A percentile compares a stretch with the other conserved stretches of the same genome.
phyloP scores from a whole-genome alignment of 2,329 filamentous ascomycete species.

The Fusarium piperis region DNA sequence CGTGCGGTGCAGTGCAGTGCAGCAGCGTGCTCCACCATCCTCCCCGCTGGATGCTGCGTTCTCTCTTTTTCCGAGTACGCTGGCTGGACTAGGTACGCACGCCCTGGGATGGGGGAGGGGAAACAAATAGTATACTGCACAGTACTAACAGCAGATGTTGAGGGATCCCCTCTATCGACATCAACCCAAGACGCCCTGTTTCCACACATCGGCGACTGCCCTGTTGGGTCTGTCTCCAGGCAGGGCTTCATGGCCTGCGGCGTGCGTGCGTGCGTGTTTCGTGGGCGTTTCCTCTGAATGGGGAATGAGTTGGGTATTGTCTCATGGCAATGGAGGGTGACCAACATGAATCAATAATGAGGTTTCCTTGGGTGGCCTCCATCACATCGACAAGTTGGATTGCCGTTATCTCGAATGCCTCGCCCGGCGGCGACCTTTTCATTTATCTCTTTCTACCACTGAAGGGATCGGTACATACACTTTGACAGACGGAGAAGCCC shows the following conservation, averaged over 20 bases:
- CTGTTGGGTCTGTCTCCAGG: not conserved
- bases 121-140: not conserved
- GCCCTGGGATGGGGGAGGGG: not conserved
- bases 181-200: not conserved
- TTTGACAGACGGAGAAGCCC: not conserved
- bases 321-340: not conserved
- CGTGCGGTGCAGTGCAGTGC: not conserved
- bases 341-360: not conserved
- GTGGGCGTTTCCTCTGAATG: slow-evolving; percentile 3
- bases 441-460: not conserved
- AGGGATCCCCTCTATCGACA: not conserved
- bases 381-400: not conserved
- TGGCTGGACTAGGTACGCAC: not conserved
- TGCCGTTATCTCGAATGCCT: not conserved
- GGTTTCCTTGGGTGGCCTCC: not conserved
- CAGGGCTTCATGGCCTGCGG: not conserved
- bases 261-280: not conserved
- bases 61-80: slow-evolving; percentile 11
- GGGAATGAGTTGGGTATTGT: not conserved
- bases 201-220: not conserved
- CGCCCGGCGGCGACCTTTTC: not conserved
- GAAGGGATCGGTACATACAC: not conserved
- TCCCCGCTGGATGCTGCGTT: slow-evolving; percentile 9
- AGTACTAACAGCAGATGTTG: not conserved
- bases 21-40: slow-evolving; percentile 20